phyloP scores from a whole-genome alignment of 768 basidiomycete genomes.

The Mycena polygramma region DNA sequence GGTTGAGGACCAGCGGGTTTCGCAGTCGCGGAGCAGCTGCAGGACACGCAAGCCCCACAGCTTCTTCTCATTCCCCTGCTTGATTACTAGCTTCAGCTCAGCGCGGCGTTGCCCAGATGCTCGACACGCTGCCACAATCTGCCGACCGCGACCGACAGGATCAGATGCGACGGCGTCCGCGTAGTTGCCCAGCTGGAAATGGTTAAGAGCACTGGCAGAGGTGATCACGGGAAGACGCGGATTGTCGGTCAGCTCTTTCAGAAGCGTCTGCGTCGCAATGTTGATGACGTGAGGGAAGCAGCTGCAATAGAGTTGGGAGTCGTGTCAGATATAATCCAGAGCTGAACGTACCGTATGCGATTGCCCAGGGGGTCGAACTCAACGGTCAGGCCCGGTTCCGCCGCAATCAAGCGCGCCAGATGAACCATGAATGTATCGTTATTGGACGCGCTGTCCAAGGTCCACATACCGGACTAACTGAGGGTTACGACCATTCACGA shows the following conservation, averaged over 20 bases:
- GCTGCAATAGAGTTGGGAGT: conserved; percentile 24
- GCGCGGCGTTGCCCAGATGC: too few relatives aligned
- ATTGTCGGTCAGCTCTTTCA: conserved; percentile 34
- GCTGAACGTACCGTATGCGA: conserved; percentile 33
- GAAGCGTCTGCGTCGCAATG: conserved; percentile 27
- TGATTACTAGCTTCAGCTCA: too few relatives aligned
- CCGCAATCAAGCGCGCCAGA: conserved; percentile 32
- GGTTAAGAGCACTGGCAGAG: too few relatives aligned
- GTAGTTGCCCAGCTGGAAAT: too few relatives aligned
- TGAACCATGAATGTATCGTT: conserved; percentile 49
- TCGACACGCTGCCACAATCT: too few relatives aligned
- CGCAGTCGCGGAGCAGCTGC: too few relatives aligned
- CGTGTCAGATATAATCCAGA: neutral
- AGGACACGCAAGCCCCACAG: too few relatives aligned
- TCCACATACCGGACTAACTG: conserved; percentile 44
- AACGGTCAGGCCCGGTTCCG: neutral
- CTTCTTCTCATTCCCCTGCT: too few relatives aligned
- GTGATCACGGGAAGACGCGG: conserved; percentile 24
- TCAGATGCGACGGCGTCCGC: too few relatives aligned
- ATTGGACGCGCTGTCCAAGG: conserved; percentile 54
- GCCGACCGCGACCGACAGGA: too few relatives aligned
- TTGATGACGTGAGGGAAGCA: conserved; percentile 49
- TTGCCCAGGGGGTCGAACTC: conserved; percentile 41
- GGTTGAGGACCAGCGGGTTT: too few relatives aligned
- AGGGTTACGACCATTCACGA: too few relatives aligned